Evolutionary conservation across 176 grass and related monocot species (phyloP), one percentile per base, ranked within the genome.

Genomic region (Aegilops longissima): DNA sequence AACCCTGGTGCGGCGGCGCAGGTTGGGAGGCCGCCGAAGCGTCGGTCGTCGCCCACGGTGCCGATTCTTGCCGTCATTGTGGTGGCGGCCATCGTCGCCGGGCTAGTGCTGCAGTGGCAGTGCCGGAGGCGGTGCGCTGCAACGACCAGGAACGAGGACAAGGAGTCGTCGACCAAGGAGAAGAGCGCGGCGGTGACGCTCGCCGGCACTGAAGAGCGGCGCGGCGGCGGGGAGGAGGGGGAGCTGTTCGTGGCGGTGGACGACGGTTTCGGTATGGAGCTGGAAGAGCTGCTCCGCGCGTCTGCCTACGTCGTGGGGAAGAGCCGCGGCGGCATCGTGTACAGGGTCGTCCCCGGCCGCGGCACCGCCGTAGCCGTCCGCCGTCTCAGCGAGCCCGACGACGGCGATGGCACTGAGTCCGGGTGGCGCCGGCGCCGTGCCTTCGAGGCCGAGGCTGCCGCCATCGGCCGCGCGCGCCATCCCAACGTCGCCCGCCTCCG

Each of bases 251-350:
- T 91, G 5, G 92, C 90, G 16, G 85, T 99, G 77, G 97, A 99
- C 69, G 94, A 96, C 42, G 92, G 92, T 23, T 99, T 99, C 87
- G 89, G 82, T 40, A 66, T 99, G 59, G 97, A 99, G 90, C 90
- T 96, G 72, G 97, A 99, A 80, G 97, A 99, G 90, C 87, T 99
- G 20, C 97, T 99, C 6, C 90, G 97, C 12, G 97, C 94, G 8
- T 99, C 97, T 0, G 94, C 97, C 1, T 99, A 94, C 84, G 94
- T 99, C 66, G 89, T 99, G 11, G 97, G 97, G 1, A 99, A 99
- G 86, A 97, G 97, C 90, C 90, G 90, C 24, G 87, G 89, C 61
- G 94, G 94, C 66, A 99, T 99, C 21, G 97, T 99, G 30, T 99
- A 99, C 90, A 80, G 91, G 56, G 97, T 99, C 6, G 92, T 96